A percentile compares a stretch with the other conserved stretches of the same genome.
Conservation (phyloP, 768 basidiomycete genomes). For the Collybiopsis luxurians region DNA sequence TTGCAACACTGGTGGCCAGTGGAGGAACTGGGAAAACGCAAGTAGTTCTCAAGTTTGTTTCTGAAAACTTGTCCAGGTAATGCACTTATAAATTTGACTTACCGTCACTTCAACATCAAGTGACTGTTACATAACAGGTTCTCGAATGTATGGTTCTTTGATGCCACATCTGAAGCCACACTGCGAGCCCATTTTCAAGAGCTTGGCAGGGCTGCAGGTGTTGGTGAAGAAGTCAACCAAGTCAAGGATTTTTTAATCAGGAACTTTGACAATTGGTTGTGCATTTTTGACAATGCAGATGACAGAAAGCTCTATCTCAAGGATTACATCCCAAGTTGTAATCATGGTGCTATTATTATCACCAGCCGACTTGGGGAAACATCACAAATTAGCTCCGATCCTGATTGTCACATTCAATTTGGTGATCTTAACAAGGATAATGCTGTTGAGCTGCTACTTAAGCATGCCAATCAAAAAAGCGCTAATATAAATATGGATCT, state of each 20-base stretch:
- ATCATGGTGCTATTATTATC: constrained; percentile 11
- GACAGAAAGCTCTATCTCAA: not conserved
- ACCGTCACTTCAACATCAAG: no score
- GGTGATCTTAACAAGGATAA: not conserved
- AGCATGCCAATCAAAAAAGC: not conserved
- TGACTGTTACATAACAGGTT: no score
- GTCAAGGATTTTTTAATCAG: constrained; percentile 2
- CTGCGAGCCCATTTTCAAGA: constrained; percentile 4
- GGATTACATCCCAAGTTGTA: constrained; percentile 3
- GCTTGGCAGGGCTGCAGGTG: not conserved
- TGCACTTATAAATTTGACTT: no score
- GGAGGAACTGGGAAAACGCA: not conserved
- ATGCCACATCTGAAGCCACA: constrained; percentile 5
- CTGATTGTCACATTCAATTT: not conserved
- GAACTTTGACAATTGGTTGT: constrained; percentile 9
- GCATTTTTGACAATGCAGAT: not conserved
- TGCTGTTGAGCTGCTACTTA: constrained; percentile 7
- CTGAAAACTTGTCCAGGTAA: not conserved
- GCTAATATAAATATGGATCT: not conserved
- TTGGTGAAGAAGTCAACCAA: not conserved
- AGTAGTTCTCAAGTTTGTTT: not conserved
- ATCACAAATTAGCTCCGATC: not conserved
- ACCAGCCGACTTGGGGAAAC: constrained; percentile 11
- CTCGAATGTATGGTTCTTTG: not conserved
- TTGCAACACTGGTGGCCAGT: not conserved